phyloP scores from a whole-genome alignment of 176 grass and related monocot species.

The Zoysia japonica region DNA sequence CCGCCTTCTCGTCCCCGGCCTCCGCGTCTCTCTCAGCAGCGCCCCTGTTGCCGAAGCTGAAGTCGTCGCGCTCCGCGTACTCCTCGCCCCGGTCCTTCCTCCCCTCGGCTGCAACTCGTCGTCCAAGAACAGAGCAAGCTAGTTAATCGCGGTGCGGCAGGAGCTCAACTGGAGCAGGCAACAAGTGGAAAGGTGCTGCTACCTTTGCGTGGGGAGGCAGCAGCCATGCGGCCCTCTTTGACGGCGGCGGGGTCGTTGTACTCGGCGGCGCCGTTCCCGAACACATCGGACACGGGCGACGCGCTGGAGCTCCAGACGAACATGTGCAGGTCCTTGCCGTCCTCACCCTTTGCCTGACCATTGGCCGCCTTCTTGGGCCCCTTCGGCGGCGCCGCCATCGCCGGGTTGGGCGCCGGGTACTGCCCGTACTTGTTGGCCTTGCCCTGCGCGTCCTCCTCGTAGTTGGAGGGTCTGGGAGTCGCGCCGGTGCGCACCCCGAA shows the following conservation, averaged over 20 bases:
- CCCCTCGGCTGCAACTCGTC: slow-evolving; percentile 50
- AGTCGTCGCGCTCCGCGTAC: slow-evolving; percentile 65
- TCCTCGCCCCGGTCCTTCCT: slow-evolving; percentile 65
- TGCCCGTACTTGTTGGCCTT: slow-evolving; percentile 55
- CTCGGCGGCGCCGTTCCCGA: slow-evolving; percentile 69
- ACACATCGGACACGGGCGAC: slow-evolving; percentile 97
- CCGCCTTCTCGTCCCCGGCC: slow-evolving; percentile 67
- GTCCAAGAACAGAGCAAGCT: background rate
- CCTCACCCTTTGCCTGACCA: slow-evolving; percentile 75
- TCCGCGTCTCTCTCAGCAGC: slow-evolving; percentile 52
- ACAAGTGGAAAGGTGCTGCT: background rate
- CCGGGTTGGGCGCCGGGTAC: slow-evolving; percentile 56
- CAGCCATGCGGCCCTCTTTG: slow-evolving; percentile 74
- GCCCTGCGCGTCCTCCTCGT: slow-evolving; percentile 69
- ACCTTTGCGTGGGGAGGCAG: slow-evolving; percentile 89
- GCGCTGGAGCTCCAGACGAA: slow-evolving; percentile 99
- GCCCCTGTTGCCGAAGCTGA: slow-evolving; percentile 82
- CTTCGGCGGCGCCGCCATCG: slow-evolving; percentile 43
- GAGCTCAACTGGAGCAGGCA: background rate
- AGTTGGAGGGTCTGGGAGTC: slow-evolving; percentile 88
- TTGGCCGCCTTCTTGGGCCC: slow-evolving; percentile 44
- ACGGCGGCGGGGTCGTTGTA: slow-evolving; percentile 57
- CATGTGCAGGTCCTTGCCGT: slow-evolving; percentile 97
- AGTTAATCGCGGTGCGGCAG: background rate
- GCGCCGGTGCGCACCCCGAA: slow-evolving; percentile 63